Conservation (phyloP, 352 stramenopile genomes). For the Lagenidium giganteum region DNA sequence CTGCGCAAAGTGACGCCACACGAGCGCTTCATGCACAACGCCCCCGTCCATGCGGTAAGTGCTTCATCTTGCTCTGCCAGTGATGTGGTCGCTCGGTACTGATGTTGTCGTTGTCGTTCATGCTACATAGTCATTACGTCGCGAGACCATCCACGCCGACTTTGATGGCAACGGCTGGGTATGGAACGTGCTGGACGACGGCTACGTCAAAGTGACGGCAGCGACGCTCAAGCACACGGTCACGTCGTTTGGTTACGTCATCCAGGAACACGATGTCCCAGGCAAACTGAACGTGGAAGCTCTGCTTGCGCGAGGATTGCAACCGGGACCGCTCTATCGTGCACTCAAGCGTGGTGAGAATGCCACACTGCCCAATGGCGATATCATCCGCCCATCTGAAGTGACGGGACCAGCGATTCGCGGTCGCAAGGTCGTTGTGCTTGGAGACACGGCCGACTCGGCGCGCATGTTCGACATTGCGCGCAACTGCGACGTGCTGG, state of each 20-base stretch:
- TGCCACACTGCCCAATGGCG: constrained; percentile 78
- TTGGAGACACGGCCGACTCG: constrained; percentile 72
- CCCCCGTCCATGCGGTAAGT: constrained; percentile 51
- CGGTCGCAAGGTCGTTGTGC: constrained; percentile 72
- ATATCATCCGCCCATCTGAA: constrained; percentile 71
- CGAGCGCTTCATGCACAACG: constrained; percentile 59
- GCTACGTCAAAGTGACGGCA: constrained; percentile 52
- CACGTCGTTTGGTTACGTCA: constrained; percentile 77
- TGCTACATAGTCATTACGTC: constrained; percentile 30
- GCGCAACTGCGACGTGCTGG: constrained; percentile 76
- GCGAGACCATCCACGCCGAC: constrained; percentile 47
- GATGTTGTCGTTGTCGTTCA: too few relatives aligned
- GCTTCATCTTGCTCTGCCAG: too few relatives aligned
- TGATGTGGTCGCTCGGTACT: too few relatives aligned
- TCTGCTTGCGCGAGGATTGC: constrained; percentile 76
- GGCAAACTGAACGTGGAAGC: constrained; percentile 86
- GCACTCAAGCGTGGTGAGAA: constrained; percentile 85
- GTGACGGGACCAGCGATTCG: constrained; percentile 53
- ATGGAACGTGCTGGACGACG: constrained; percentile 75
- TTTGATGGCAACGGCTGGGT: constrained; percentile 50
- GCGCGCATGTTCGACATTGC: constrained; percentile 75
- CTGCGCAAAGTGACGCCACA: constrained; percentile 35
- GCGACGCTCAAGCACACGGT: constrained; percentile 72
- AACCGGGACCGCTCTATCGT: constrained; percentile 84
- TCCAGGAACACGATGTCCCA: constrained; percentile 65